These are phyloP conservation scores for Luffa aegyptiaca DNA, from an alignment of 306 rosid genomes.

Conservation along the genomic window DNA sequence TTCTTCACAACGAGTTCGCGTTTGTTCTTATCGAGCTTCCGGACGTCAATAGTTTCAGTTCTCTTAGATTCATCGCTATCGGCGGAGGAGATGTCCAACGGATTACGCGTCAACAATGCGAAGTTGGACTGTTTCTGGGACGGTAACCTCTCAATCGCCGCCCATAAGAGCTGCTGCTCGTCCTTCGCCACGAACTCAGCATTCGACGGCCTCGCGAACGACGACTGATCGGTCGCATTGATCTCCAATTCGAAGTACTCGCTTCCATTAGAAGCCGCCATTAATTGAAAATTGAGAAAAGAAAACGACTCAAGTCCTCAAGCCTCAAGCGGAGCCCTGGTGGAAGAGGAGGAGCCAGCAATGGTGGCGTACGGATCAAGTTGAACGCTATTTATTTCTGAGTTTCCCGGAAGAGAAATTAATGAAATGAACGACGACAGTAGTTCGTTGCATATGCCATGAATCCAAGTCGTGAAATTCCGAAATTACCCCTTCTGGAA, in stretches of 20 bases:
- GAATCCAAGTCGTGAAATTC: neutral
- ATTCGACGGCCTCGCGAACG: constrained; percentile 53
- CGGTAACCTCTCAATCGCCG: constrained; percentile 52
- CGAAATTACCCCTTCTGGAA: neutral
- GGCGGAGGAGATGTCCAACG: neutral
- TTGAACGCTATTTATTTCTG: neutral
- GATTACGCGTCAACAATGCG: constrained; percentile 35
- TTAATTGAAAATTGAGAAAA: neutral
- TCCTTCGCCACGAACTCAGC: constrained; percentile 52
- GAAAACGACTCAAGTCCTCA: no score
- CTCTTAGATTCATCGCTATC: neutral
- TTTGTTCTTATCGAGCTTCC: constrained; percentile 37
- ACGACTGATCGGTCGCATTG: constrained; percentile 25
- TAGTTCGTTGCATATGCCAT: neutral
- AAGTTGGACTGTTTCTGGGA: constrained; percentile 40
- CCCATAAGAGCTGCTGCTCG: constrained; percentile 67
- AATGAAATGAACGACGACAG: neutral
- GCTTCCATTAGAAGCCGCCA: constrained; percentile 86
- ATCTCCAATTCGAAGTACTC: constrained; percentile 50
- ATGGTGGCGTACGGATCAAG: neutral
- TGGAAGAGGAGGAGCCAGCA: neutral
- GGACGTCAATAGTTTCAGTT: constrained; percentile 36
- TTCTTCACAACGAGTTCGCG: constrained; percentile 65
- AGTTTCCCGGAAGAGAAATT: neutral
- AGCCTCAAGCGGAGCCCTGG: no score